Base-by-base conservation (phyloP, 345 rosid genomes). In the Orychophragmus violaceus region DNA sequence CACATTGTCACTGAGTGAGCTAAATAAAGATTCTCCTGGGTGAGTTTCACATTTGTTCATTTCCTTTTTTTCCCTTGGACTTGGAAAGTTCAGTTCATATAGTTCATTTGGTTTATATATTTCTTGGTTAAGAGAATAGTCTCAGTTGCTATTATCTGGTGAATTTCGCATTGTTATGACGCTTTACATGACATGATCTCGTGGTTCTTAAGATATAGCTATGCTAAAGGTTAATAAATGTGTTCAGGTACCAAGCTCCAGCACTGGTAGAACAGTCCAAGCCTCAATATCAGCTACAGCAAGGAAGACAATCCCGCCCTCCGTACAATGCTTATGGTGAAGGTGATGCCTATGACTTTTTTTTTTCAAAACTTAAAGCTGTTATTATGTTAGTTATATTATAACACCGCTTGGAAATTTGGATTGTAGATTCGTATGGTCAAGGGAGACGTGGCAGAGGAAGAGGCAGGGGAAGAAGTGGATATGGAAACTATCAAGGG, bases 21-120 rank as follows among this genome's bases (percentile, higher is more conserved):
- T 90, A 22, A 80, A 90, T 74, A 74, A 46, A 28, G 68, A 75
- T 67, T 88, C 93, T 67, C 83, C 91, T 27, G 99, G 99, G 99
- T 90, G 83, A 78, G 88, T 71, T 69, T 6, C 16, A 60, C 50
- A 36, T 22, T 28, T 50, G 1, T 7, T 36, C 19, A 48, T 14
- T 39, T 49, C 30, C 3, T 4, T 11, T 16, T 10, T 50, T 48
- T 56, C n/a, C 8, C 16, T 65, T 22, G 17, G n/a, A 62, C 23
- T 51, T 9, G 8, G 6, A 9, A 61, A 51, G 8, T 24, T 11
- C 8, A 2, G 5, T 54, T 37, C 11, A 33, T 50, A 23, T 5
- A 18, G 2, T 48, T 46, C 1, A 10, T n/a, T 30, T 42, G n/a
- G 23, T 61, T 32, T 42, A 12, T 4, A 5, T 62, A 0, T 8